Evolutionary conservation across 306 rosid species (phyloP), one percentile per base, ranked within the genome.

Genomic region (Notholithocarpus densiflorus): DNA sequence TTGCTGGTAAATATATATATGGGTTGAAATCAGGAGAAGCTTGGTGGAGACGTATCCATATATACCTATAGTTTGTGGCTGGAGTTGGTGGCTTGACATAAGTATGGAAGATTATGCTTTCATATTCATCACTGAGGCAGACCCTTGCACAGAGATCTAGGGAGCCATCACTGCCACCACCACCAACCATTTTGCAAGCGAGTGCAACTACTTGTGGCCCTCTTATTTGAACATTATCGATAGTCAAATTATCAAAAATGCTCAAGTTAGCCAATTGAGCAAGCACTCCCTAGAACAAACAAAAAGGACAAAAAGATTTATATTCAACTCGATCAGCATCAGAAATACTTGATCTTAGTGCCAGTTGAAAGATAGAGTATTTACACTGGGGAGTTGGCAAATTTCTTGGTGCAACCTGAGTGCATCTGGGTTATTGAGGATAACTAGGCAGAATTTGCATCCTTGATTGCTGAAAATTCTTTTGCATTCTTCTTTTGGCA

Each of bases 181-280:
- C 99, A 2, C 97, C 99, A 32, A 95, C 96, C 97, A 90, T 91
- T 81, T 90, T 95, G 88, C 99, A 93, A 79, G 94, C 94, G 43
- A 95, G 83, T 77, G 98, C 99, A 74, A 93, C 91, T 51, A 85
- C 93, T 60, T 82, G 94, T n/a, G 86, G 73, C 23, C 91, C 92
- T 81, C 87, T 83, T 52, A 86, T 55, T 77, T 84, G 87, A 1
- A 86, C 88, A 74, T 23, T 52, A 56, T 90, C 91, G 56, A 80
- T 74, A 10, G 37, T 82, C 84, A 91, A 70, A 56, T 82, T 89
- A 80, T 95, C 93, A 2, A 89, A 91, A 75, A 93, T 77, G 40
- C 97, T 97, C 84, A 93, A 45, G 85, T 82, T 93, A 45, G 89
- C 82, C 62, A 90, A 80, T 29, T 94, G 99, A 77, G 85, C 90